phyloP scores from a whole-genome alignment of 106 monocot genomes.

The Dioscorea zingiberensis region DNA sequence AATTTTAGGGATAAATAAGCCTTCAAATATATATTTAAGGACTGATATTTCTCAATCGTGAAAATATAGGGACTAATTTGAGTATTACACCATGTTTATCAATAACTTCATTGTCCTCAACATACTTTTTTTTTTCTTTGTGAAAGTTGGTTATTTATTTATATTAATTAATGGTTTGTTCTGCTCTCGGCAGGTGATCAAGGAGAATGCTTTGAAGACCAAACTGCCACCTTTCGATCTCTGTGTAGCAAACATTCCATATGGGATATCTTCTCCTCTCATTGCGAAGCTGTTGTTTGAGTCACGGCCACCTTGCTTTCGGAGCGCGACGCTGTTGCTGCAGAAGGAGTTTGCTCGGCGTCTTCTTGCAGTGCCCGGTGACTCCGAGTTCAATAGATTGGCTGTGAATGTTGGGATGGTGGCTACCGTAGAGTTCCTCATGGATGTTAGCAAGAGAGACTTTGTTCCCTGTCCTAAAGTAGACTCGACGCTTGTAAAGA shows the following conservation, averaged over 20 bases:
- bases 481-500: conserved; percentile 69
- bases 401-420: conserved; percentile 67
- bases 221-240: conserved; percentile 60
- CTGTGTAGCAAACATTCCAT: conserved; percentile 91
- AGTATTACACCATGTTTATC: too few species aligned
- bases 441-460: conserved; percentile 79
- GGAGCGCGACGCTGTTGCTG: conserved; percentile 65
- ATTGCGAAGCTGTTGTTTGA: conserved; percentile 66
- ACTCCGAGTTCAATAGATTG: conserved; percentile 72
- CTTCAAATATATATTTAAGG: too few species aligned
- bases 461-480: conserved; percentile 80
- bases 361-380: conserved; percentile 60
- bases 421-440: conserved; percentile 49
- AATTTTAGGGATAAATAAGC: too few species aligned
- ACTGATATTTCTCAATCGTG: too few species aligned
- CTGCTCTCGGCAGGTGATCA: conserved; percentile 76
- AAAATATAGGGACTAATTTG: too few species aligned
- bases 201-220: conserved; percentile 53
- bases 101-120: too few species aligned
- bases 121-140: too few species aligned
- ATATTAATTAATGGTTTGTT: too few species aligned
- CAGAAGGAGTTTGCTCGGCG: conserved; percentile 88
- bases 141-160: too few species aligned
- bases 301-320: conserved; percentile 25
- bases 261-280: conserved; percentile 85